Evolutionary conservation across 2,329 filamentous ascomycete genomes (phyloP), one percentile per base, ranked within the genome.

Genomic region (Colletotrichum plurivorum): DNA sequence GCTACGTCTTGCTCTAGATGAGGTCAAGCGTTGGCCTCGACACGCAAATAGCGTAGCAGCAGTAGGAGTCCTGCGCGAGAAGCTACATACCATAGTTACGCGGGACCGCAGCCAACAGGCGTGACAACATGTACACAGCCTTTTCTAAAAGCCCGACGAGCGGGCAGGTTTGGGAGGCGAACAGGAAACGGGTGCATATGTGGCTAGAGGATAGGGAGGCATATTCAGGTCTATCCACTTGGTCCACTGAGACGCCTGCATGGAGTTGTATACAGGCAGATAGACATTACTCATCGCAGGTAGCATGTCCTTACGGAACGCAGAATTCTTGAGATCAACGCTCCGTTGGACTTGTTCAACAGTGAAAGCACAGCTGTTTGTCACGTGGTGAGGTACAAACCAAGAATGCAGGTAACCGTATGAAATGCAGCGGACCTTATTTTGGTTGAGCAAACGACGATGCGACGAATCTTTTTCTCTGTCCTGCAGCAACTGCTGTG

Each of bases 341-440:
- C 31, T 41, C 49, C 39, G 54, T 51, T 61, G 45, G 55, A 56
- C 66, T 69, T 66, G 62, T 69, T 53, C 25, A 67, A 69, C 53
- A 31, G 16, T 59, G 53, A 52, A 58, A 54, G 49, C 48, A 67
- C 58, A 67, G 45, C 51, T 71, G 70, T 71, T 71, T 71, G 70
- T 71, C 70, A 71, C 70, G 70, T 71, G 67, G 43, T 49, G 58
- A 59, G 63, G 51, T 63, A 71, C 67, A 63, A 58, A 63, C 55
- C 59, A 56, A 62, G 54, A 58, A 65, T 71, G 70, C 70, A 71
- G 70, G 49, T 71, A 71, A 68, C 70, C 70, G 70, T 31, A 25
- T 53, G 58, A 62, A 62, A 57, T 54, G 56, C 63, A 59, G 53
- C 70, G 68, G 68, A 71, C 46, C 67, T 70, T 67, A 71, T 63